Base-by-base conservation (phyloP, 2,329 filamentous ascomycete species). In the Graphilbum ipis-grandicollis region DNA sequence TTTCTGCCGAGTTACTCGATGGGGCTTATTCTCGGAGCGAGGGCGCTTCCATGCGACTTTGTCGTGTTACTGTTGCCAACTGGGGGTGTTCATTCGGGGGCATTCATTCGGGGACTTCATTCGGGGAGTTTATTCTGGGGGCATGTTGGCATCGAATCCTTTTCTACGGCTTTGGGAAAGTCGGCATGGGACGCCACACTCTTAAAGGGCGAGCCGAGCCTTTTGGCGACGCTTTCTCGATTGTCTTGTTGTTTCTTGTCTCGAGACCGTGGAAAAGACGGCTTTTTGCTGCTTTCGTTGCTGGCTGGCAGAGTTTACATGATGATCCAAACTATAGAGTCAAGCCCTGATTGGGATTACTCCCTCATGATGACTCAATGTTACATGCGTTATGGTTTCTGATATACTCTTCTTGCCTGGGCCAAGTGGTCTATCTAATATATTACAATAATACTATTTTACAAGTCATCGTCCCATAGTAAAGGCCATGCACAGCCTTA, bases 1-100 rank as follows among this genome's bases (percentile, higher is more conserved):
- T 46, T 44, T 48, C 52, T 42, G 54, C 29, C 57, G 60, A 68
- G 82, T 93, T 92, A 96, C 88, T 93, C 86, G 85, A 96, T 93
- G 88, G 88, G 88, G 88, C 88, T 94, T 85, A 96, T 93, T 94
- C 84, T 94, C 80, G 88, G 85, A 71, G 80, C 86, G 85, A 93
- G 84, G 80, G 79, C 62, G 59, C 56, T 60, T 53, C 52, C 21
- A 21, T 36, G 15, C 35, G 26, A 12, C 23, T 26, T 26, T 5
- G 13, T 37, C 23, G 32, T n/a, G 10, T 5, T 9, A 13, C 3
- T 13, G 19, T 22, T 19, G 32, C 14, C 23, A 8, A 7, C 14
- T 17, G 3, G 13, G 14, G 32, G 19, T 25, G 29, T 15, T 23
- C 6, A 23, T 23, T 6, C 21, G 21, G 6, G 21, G 21, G 6